phyloP scores from a whole-genome alignment of 352 stramenopile species.

The Hyaloperonospora arabidopsidis region DNA sequence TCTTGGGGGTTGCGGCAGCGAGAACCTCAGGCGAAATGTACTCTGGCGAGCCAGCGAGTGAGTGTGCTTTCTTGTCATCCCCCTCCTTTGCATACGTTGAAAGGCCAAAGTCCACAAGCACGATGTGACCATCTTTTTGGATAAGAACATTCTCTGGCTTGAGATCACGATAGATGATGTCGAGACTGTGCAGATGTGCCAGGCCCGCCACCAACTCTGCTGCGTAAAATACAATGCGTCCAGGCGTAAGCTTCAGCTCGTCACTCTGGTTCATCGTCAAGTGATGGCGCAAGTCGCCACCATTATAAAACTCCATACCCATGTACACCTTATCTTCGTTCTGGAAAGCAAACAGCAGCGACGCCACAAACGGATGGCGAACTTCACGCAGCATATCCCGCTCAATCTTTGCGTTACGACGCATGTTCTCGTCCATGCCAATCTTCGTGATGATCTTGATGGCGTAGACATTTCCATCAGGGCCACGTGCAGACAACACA shows the following conservation, averaged over 20 bases:
- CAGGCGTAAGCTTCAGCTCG: constrained; percentile 57
- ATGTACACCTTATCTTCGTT: constrained; percentile 98
- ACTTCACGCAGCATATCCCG: constrained; percentile 92
- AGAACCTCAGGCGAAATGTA: constrained; percentile 92
- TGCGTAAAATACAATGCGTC: constrained; percentile 78
- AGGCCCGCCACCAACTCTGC: constrained; percentile 76
- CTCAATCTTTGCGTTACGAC: constrained; percentile 86
- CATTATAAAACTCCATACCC: constrained; percentile 97
- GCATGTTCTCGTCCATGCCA: constrained; percentile 77
- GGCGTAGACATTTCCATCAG: constrained; percentile 65
- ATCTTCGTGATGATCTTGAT: constrained; percentile 89
- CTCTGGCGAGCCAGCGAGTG: constrained; percentile 73
- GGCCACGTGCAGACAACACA: constrained; percentile 64
- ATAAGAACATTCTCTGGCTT: constrained; percentile 90
- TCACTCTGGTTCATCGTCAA: constrained; percentile 60
- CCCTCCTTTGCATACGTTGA: constrained; percentile 66
- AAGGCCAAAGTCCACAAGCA: constrained; percentile 88
- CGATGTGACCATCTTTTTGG: constrained; percentile 82
- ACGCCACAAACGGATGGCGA: constrained; percentile 95
- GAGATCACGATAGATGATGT: constrained; percentile 86
- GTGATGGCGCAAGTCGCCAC: constrained; percentile 90
- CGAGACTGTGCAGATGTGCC: constrained; percentile 83
- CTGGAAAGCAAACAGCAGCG: constrained; percentile 95
- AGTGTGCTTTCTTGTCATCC: constrained; percentile 50
- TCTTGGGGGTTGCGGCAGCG: constrained; percentile 43